A percentile compares a stretch with the other conserved stretches of the same genome.
Evolutionary conservation across 495 filamentous ascomycete genomes (phyloP).

Genomic region (Lichina pygmaea): DNA sequence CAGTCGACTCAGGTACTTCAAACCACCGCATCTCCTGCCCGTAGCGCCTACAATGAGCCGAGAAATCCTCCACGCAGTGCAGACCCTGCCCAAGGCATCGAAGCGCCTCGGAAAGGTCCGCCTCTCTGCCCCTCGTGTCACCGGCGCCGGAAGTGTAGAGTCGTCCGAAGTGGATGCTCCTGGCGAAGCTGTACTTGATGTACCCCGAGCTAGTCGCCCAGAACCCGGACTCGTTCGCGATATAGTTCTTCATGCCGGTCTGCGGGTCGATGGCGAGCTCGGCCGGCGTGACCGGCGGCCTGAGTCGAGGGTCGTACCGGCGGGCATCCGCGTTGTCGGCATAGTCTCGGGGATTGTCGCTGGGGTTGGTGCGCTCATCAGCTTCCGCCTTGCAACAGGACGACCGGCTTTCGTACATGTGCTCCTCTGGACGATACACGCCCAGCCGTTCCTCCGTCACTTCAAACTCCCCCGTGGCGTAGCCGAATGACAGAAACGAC

Average conservation of each 20-base stretch:
- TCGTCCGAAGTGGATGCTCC: slow-evolving; percentile 73
- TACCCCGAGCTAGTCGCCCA: slow-evolving; percentile 86
- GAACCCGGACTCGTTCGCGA: slow-evolving; percentile 61
- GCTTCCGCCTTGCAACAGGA: too few species aligned
- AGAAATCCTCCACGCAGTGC: slow-evolving; percentile 88
- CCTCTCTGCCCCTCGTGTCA: slow-evolving; percentile 39
- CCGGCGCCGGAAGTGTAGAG: slow-evolving; percentile 50
- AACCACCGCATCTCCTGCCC: neutral
- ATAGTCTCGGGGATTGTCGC: slow-evolving; percentile 65
- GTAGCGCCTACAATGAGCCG: slow-evolving; percentile 34
- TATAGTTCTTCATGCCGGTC: slow-evolving; percentile 98
- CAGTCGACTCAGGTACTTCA: neutral
- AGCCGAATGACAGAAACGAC: slow-evolving; percentile 79
- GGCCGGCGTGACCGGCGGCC: slow-evolving; percentile 39
- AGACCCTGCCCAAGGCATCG: slow-evolving; percentile 72
- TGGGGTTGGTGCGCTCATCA: neutral
- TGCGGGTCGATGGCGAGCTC: slow-evolving; percentile 64
- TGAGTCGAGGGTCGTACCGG: slow-evolving; percentile 57
- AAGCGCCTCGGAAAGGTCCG: slow-evolving; percentile 73
- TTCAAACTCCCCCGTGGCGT: slow-evolving; percentile 92
- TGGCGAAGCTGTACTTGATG: slow-evolving; percentile 54
- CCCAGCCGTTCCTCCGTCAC: slow-evolving; percentile 79
- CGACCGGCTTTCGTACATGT: slow-evolving; percentile 22
- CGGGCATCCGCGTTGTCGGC: slow-evolving; percentile 72
- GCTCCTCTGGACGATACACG: slow-evolving; percentile 83